phyloP scores from a whole-genome alignment of 2,329 filamentous ascomycete genomes.

The Ambrosiella xylebori region DNA sequence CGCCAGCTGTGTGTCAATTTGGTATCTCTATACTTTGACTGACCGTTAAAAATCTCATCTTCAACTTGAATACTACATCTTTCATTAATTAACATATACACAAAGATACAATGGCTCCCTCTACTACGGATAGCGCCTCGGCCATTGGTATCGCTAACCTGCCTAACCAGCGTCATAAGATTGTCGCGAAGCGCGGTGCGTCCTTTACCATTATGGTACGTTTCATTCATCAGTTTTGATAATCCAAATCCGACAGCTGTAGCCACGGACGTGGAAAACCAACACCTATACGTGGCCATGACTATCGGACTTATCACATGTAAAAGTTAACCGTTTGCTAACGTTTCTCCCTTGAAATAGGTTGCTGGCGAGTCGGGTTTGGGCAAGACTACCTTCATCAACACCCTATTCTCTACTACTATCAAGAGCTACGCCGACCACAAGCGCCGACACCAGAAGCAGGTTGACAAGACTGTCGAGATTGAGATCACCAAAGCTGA shows the following conservation, averaged over 20 bases:
- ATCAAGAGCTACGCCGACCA: slow-evolving; percentile 99
- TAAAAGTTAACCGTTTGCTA: slow-evolving; percentile 3
- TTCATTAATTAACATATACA: background rate
- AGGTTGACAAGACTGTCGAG: slow-evolving; percentile 98
- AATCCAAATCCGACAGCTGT: background rate
- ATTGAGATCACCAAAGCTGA: slow-evolving; percentile 99
- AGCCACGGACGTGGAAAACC: too few relatives aligned
- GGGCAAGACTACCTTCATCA: slow-evolving; percentile 99
- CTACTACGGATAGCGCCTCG: slow-evolving; percentile 41
- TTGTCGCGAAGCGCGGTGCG: slow-evolving; percentile 70
- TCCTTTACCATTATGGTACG: slow-evolving; percentile 98
- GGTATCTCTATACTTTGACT: background rate
- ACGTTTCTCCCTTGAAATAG: slow-evolving; percentile 26
- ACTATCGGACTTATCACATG: background rate
- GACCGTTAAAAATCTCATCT: background rate
- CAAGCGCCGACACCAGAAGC: slow-evolving; percentile 97
- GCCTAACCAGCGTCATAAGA: slow-evolving; percentile 60
- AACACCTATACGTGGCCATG: too few relatives aligned
- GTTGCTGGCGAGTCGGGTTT: slow-evolving; percentile 96
- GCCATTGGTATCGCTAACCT: slow-evolving; percentile 60
- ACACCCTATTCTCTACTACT: slow-evolving; percentile 98
- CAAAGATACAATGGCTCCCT: slow-evolving; percentile 33
- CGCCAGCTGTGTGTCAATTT: background rate
- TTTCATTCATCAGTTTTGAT: background rate
- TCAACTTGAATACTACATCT: background rate